A percentile compares a stretch with the other conserved stretches of the same genome.
These are phyloP conservation scores for Tuber microsphaerosporum DNA, from an alignment of 495 filamentous ascomycete species.

Conservation along the genomic window DNA sequence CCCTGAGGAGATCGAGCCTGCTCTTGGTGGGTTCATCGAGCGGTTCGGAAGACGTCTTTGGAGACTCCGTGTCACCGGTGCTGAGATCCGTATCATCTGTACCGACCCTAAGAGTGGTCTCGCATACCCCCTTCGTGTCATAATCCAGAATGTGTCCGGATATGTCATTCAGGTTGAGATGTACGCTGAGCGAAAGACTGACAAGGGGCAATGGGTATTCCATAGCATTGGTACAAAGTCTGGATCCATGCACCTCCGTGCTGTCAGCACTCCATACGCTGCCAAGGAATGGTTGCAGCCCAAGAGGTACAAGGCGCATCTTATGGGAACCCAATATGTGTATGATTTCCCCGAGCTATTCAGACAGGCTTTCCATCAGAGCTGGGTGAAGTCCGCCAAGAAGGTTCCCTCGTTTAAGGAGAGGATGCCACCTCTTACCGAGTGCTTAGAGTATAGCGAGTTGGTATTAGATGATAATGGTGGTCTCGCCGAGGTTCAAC, in stretches of 20 bases:
- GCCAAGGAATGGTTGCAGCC: slow-evolving; percentile 98
- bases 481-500: slow-evolving; percentile 81
- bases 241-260: slow-evolving; percentile 86
- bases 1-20: slow-evolving; percentile 85
- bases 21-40: slow-evolving; percentile 88
- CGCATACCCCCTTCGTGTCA: slow-evolving; percentile 87
- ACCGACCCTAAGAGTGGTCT: slow-evolving; percentile 76
- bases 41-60: slow-evolving; percentile 91
- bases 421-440: slow-evolving; percentile 74
- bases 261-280: slow-evolving; percentile 85
- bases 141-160: slow-evolving; percentile 98
- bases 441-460: slow-evolving; percentile 93
- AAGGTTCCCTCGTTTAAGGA: slow-evolving; percentile 65
- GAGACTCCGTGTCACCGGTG: slow-evolving; percentile 93
- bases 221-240: slow-evolving; percentile 95
- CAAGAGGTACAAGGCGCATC: slow-evolving; percentile 96
- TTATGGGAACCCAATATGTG: slow-evolving; percentile 98
- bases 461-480: slow-evolving; percentile 90
- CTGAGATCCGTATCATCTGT: slow-evolving; percentile 97
- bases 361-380: slow-evolving; percentile 94
- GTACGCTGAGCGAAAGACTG: slow-evolving; percentile 94
- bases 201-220: slow-evolving; percentile 95
- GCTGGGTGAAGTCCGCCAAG: slow-evolving; percentile 67
- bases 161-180: slow-evolving; percentile 97
- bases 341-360: slow-evolving; percentile 99